Evolutionary conservation across 225 moss, liverwort and hornwort species (phyloP), one percentile per base, ranked within the genome.

Genomic region (Pleurozium schreberi): DNA sequence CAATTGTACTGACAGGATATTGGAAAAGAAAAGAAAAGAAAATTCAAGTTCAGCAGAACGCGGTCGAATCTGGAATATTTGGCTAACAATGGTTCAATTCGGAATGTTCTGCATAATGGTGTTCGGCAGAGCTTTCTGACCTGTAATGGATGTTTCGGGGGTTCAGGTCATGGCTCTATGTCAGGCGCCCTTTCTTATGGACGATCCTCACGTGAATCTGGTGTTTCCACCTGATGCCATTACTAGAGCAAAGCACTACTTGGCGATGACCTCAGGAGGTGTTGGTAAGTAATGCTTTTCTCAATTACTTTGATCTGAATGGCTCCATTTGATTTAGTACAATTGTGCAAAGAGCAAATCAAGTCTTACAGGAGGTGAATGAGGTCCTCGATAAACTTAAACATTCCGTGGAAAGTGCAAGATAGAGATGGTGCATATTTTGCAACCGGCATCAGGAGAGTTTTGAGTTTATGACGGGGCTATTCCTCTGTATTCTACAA

Each of bases 121-220:
- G 31, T 86, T 80, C 79, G 47, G 81, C 27, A 57, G 77, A 87
- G 77, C 43, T 45, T 86, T 74, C 55, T 88, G 66, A 91, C 47
- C 33, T 15, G 10, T 7, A 7, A 45, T 68, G 49, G 36, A 74
- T 40, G 21, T 60, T 47, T 77, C 34, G 9, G 88, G 88, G 88
- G 50, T 90, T 43, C 91, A 98, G 98, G 98, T 98, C 75, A 91
- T 98, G 96, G 98, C 98, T 64, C 92, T 98, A 22, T 98, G 98
- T 91, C 98, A 98, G 90, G 98, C 98, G 18, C 98, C 98, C 25
- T 98, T 98, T 83, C 91, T 98, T 82, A 92, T 98, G 82, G 96
- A 98, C 80, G 95, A 98, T 83, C 95, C 96, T 31, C 96, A 94
- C 36, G 96, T 95, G 82, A 83, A 91, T 79, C 84, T 93, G 77